Conservation (phyloP, 306 rosid genomes). For the Dryas drummondii region DNA sequence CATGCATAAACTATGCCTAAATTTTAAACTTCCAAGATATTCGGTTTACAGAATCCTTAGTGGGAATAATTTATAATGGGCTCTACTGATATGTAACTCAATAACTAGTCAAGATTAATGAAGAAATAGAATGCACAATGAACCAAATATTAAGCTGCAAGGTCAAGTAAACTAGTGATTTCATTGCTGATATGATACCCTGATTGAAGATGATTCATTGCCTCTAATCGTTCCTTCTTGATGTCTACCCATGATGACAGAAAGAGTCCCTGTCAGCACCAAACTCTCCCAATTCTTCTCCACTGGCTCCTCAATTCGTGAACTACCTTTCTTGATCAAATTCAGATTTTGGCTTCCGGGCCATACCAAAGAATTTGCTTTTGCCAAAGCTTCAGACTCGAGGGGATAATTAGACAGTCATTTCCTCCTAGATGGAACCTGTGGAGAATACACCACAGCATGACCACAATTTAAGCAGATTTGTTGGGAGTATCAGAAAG, state of each 20-base stretch:
- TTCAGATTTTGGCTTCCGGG: constrained; percentile 29
- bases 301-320: constrained; percentile 25
- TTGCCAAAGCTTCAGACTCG: constrained; percentile 6
- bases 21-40: too few relatives aligned
- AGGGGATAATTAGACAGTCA: constrained; percentile 6
- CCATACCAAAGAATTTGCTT: constrained; percentile 4
- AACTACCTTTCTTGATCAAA: constrained; percentile 31
- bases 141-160: constrained; percentile 14
- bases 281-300: constrained; percentile 23
- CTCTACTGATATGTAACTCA: background rate
- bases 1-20: background rate
- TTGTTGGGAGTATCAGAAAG: background rate
- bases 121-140: constrained; percentile 6
- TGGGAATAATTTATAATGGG: too few relatives aligned
- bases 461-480: too few relatives aligned
- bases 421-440: constrained; percentile 22
- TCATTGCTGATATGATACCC: constrained; percentile 35
- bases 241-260: constrained; percentile 47
- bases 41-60: background rate
- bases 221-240: constrained; percentile 62
- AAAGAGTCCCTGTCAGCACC: constrained; percentile 10
- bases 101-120: background rate
- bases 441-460: background rate
- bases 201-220: constrained; percentile 40
- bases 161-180: background rate